Conservation (phyloP, 257 asterid species). For the Sherardia arvensis region DNA sequence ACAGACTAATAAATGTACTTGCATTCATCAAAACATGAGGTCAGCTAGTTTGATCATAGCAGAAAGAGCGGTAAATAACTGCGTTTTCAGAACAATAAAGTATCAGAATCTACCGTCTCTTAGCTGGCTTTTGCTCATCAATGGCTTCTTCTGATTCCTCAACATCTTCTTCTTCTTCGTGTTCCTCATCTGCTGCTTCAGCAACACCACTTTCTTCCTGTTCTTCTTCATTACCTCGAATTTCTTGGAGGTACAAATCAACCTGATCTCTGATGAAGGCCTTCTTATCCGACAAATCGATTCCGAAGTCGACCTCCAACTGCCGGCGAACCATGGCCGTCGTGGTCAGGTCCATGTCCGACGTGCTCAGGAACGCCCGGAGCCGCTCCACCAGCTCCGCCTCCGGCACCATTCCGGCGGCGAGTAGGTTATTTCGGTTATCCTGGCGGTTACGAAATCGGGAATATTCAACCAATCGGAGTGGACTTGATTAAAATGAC, state of each 20-base stretch:
- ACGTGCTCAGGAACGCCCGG: conserved; percentile 53
- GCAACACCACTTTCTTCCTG: conserved; percentile 11
- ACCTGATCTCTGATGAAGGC: conserved; percentile 70
- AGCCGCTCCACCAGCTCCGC: conserved; percentile 60
- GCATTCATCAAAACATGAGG: not conserved
- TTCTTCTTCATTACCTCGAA: conserved; percentile 17
- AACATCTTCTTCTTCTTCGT: conserved; percentile 18
- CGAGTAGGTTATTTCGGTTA: not conserved
- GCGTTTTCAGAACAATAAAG: not conserved
- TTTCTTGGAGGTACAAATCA: conserved; percentile 54
- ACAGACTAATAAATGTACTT: not conserved
- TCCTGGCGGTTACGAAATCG: not conserved
- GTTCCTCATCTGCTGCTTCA: conserved; percentile 22
- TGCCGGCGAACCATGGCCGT: conserved; percentile 62
- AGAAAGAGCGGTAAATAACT: not conserved
- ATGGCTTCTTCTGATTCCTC: conserved; percentile 22
- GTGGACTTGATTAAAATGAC: not conserved
- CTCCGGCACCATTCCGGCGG: conserved; percentile 61
- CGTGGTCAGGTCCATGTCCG: conserved; percentile 80
- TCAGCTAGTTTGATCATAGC: not conserved
- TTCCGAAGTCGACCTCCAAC: conserved; percentile 69
- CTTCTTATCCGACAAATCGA: conserved; percentile 75
- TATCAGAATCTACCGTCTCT: conserved; percentile 32
- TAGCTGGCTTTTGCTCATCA: conserved; percentile 21
- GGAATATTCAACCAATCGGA: not conserved